These are phyloP conservation scores for Sphagnum tenellum DNA, from an alignment of 225 moss, liverwort and hornwort species.

Conservation along the genomic window DNA sequence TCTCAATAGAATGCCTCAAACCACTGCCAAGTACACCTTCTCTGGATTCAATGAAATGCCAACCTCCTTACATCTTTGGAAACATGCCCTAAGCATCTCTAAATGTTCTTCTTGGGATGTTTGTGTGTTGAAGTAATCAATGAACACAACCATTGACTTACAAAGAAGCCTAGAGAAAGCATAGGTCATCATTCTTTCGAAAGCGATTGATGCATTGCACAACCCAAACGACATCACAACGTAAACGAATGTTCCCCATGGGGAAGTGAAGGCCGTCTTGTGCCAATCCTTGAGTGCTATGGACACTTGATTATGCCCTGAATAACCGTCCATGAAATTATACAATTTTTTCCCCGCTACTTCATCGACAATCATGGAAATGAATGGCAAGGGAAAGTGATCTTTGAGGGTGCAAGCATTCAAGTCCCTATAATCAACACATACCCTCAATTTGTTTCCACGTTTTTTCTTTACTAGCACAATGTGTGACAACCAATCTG, in stretches of 20 bases:
- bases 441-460: no score
- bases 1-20: background rate
- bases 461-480: background rate
- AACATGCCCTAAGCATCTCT: background rate
- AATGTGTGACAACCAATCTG: background rate
- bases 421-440: background rate
- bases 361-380: slow-evolving; percentile 2
- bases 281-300: slow-evolving; percentile 6
- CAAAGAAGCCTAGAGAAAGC: slow-evolving; percentile 1
- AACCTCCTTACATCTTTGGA: background rate
- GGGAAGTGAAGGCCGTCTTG: background rate
- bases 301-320: slow-evolving; percentile 5
- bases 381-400: slow-evolving; percentile 8
- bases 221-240: slow-evolving; percentile 1
- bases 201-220: background rate
- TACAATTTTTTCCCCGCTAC: slow-evolving; percentile 3
- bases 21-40: background rate
- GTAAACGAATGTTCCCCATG: background rate
- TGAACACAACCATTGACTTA: slow-evolving; percentile 2
- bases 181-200: slow-evolving; percentile 1
- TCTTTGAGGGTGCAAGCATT: background rate
- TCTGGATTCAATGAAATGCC: background rate
- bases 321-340: slow-evolving; percentile 13
- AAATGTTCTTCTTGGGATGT: background rate
- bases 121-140: slow-evolving; percentile 5